A percentile compares a stretch with the other conserved stretches of the same genome.
Conservation (phyloP, 768 basidiomycete species). For the Tricholoma sp. region DNA sequence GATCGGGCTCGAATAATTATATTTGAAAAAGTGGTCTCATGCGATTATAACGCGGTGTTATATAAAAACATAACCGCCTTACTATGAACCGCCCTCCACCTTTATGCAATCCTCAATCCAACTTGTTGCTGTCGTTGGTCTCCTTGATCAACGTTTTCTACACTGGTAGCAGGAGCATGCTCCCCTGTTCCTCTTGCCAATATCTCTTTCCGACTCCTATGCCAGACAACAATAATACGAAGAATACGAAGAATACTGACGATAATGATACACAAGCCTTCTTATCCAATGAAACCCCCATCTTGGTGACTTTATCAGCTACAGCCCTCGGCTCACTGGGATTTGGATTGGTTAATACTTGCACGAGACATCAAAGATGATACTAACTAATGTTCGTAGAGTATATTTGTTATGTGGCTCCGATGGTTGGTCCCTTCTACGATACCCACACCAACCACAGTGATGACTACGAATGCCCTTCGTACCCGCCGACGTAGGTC, state of each 20-base stretch:
- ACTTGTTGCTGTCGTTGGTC: neutral
- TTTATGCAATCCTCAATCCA: neutral
- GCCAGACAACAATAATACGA: neutral
- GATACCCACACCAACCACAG: neutral
- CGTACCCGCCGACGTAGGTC: conserved; percentile 10
- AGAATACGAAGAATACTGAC: neutral
- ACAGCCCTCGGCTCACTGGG: conserved; percentile 22
- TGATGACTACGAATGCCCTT: neutral
- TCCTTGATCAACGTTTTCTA: neutral
- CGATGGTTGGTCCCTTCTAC: conserved; percentile 32
- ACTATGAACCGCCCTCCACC: too few relatives aligned
- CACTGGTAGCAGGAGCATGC: neutral
- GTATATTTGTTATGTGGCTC: conserved; percentile 39
- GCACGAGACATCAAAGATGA: neutral
- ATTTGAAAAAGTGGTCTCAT: neutral
- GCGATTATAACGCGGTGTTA: neutral
- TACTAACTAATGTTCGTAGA: conserved; percentile 23
- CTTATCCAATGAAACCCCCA: conserved; percentile 8
- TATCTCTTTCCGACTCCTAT: neutral
- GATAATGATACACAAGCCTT: conserved; percentile 2
- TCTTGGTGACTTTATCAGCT: conserved; percentile 18
- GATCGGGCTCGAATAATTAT: too few relatives aligned
- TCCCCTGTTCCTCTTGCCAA: neutral
- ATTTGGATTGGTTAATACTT: conserved; percentile 31
- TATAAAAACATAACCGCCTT: neutral